Evolutionary conservation across 345 rosid genomes (phyloP).

Genomic region (Clausena lansium): DNA sequence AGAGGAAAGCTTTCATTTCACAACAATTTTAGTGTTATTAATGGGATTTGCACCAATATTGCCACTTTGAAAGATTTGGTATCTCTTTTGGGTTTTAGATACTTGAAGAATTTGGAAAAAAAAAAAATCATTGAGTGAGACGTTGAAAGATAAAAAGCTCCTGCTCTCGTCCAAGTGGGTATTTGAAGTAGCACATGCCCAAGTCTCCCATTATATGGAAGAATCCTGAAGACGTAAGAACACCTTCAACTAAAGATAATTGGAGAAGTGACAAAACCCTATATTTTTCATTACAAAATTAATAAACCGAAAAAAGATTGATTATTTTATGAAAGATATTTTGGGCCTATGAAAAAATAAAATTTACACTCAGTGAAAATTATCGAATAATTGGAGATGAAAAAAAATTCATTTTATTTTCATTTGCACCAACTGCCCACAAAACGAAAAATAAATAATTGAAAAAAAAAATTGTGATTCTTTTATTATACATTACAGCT

Average conservation of each 20-base stretch:
- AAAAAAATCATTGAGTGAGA: not conserved
- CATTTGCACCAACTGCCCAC: not conserved
- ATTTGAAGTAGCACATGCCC: not conserved
- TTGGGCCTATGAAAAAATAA: no score
- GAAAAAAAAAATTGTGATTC: no score
- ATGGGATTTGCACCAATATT: not conserved
- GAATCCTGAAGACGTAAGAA: no score
- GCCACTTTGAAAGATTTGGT: not conserved
- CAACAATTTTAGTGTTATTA: not conserved
- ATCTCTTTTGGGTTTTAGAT: not conserved
- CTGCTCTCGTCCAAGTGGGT: not conserved
- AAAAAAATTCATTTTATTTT: not conserved
- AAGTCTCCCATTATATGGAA: not conserved
- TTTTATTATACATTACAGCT: no score
- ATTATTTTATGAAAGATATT: no score
- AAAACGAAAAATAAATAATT: not conserved
- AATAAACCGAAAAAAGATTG: no score
- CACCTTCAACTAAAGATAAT: no score
- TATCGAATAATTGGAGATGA: no score
- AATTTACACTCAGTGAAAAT: no score
- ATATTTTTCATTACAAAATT: no score
- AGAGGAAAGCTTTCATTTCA: not conserved
- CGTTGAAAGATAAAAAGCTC: not conserved
- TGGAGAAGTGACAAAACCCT: no score
- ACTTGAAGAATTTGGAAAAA: no score